Evolutionary conservation across 2,329 filamentous ascomycete species (phyloP).

Genomic region (Cryphonectria naterciae): DNA sequence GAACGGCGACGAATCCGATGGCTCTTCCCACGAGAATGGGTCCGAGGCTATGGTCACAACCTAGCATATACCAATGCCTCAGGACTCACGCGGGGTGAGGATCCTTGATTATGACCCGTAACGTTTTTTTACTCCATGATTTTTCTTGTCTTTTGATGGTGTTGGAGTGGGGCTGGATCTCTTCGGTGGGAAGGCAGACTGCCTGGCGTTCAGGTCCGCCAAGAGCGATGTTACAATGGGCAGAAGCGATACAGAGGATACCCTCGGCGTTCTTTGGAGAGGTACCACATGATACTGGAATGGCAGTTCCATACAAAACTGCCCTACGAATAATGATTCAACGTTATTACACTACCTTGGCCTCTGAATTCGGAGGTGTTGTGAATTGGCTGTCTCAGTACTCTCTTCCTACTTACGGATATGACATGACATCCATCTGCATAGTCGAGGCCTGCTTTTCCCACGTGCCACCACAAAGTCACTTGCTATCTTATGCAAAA

Average conservation of each 20-base stretch:
- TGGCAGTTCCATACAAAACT: slow-evolving; percentile 31
- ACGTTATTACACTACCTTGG: slow-evolving; percentile 1
- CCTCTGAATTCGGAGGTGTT: neutral
- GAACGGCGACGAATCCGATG: slow-evolving; percentile 42
- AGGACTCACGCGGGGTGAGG: neutral
- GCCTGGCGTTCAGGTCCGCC: slow-evolving; percentile 31
- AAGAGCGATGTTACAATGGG: slow-evolving; percentile 20
- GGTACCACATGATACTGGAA: neutral
- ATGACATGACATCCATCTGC: neutral
- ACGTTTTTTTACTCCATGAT: neutral
- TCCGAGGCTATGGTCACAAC: slow-evolving; percentile 59
- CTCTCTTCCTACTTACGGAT: neutral
- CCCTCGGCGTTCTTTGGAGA: slow-evolving; percentile 27
- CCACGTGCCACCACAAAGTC: neutral
- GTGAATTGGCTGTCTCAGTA: neutral
- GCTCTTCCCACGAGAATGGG: slow-evolving; percentile 42
- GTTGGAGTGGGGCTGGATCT: slow-evolving; percentile 28
- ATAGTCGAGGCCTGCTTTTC: neutral
- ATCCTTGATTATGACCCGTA: neutral
- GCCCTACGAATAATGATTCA: slow-evolving; percentile 28
- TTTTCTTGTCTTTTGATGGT: neutral
- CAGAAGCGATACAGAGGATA: slow-evolving; percentile 24
- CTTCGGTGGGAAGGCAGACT: neutral
- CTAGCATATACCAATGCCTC: slow-evolving; percentile 36
- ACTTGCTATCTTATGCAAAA: neutral